phyloP scores from a whole-genome alignment of 257 asterid genomes.

The Gardenia jasminoides region DNA sequence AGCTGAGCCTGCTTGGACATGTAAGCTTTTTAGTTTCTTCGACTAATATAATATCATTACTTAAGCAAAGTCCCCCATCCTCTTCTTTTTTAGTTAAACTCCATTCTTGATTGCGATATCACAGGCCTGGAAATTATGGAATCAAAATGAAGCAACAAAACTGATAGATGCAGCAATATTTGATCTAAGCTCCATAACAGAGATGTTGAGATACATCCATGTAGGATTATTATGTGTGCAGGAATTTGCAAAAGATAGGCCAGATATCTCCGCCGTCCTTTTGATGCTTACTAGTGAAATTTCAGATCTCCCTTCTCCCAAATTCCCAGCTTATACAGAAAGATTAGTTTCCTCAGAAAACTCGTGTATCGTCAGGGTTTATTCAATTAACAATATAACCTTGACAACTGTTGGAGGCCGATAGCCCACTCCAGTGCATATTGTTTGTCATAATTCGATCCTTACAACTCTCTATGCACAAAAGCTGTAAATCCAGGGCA shows the following conservation, averaged over 20 bases:
- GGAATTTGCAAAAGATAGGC: no score
- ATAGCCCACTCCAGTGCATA: constrained; percentile 49
- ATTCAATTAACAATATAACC: constrained; percentile 35
- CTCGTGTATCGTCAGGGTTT: constrained; percentile 21
- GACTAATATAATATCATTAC: neutral
- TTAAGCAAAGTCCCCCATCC: no score
- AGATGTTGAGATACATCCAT: constrained; percentile 53
- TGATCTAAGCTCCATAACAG: constrained; percentile 14
- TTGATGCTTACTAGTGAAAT: constrained; percentile 54
- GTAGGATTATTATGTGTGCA: no score
- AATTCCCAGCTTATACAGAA: constrained; percentile 35
- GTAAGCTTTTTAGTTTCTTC: constrained; percentile 30
- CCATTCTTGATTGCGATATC: neutral
- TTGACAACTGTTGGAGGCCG: constrained; percentile 44
- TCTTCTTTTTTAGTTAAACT: neutral
- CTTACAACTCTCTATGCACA: no score
- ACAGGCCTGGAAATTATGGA: constrained; percentile 60
- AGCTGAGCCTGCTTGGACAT: constrained; percentile 50
- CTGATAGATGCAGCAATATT: constrained; percentile 44
- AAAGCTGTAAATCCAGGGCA: no score
- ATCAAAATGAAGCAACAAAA: constrained; percentile 25
- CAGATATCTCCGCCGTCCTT: constrained; percentile 28
- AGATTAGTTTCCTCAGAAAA: constrained; percentile 17
- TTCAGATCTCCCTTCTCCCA: constrained; percentile 50
- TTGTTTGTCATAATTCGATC: no score